phyloP scores from a whole-genome alignment of 208 protist species.

The Trypanosomatidae sp. region DNA sequence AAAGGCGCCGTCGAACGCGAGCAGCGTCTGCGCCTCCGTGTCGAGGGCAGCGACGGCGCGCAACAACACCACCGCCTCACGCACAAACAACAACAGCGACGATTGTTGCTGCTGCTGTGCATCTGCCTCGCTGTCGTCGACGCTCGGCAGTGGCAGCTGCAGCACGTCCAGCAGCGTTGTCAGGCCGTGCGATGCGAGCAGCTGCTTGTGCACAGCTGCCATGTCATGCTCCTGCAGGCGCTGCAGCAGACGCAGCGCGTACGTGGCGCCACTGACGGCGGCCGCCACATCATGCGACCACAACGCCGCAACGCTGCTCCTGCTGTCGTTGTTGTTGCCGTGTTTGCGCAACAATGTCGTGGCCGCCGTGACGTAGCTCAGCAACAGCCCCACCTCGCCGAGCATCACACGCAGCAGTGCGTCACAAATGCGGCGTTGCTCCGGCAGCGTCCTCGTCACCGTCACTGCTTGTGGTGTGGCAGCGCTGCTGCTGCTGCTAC shows the following conservation, averaged over 20 bases:
- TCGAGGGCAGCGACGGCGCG: conserved; percentile 48
- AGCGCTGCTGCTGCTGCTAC: no score
- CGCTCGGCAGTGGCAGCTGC: no score
- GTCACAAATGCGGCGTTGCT: conserved; percentile 30
- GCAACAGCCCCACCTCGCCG: conserved; percentile 23
- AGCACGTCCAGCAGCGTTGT: conserved; percentile 41
- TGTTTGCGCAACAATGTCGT: conserved; percentile 15
- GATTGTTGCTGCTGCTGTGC: no score
- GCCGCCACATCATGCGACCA: no score
- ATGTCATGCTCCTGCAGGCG: conserved; percentile 51
- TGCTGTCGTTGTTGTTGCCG: no score
- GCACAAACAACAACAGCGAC: conserved; percentile 6
- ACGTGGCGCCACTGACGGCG: conserved; percentile 35
- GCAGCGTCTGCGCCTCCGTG: conserved; percentile 56
- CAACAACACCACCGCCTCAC: conserved; percentile 43
- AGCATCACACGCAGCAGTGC: conserved; percentile 33
- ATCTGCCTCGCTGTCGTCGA: conserved; percentile 26
- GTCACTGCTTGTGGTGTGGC: not conserved
- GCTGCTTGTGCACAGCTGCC: conserved; percentile 20
- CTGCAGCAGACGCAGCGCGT: conserved; percentile 47
- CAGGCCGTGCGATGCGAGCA: conserved; percentile 50
- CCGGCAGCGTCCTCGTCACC: conserved; percentile 7
- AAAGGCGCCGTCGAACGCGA: conserved; percentile 74
- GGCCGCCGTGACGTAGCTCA: conserved; percentile 14
- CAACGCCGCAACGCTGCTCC: no score